Percentiles rank a stretch among this genome's conserved stretches.
Evolutionary conservation across 805 yeast species (phyloP).

Genomic region (Zygotorulaspora sp.): DNA sequence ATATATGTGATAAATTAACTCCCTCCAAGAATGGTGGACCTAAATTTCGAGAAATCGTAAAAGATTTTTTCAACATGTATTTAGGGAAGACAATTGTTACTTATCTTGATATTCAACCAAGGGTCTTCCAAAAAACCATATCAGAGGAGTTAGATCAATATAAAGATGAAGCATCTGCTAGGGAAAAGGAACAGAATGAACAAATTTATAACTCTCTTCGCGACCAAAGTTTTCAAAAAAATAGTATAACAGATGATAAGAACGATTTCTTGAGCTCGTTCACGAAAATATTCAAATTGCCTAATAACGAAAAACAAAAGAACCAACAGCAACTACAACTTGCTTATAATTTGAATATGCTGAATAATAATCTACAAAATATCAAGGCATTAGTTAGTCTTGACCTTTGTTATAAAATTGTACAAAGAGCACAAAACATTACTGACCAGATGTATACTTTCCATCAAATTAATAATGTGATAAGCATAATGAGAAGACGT

Average conservation of each 20-base stretch:
- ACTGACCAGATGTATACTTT: conserved; percentile 56
- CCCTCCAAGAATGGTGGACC: conserved; percentile 38
- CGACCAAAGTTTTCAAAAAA: conserved; percentile 32
- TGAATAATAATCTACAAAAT: conserved; percentile 69
- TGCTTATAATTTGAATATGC: conserved; percentile 74
- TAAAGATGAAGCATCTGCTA: conserved; percentile 26
- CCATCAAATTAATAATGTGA: conserved; percentile 32
- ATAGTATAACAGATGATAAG: conserved; percentile 34
- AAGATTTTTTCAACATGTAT: conserved; percentile 37
- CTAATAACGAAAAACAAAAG: conserved; percentile 24
- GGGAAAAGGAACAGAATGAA: conserved; percentile 41
- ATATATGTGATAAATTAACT: conserved; percentile 36
- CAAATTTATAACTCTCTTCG: conserved; percentile 39
- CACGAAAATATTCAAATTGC: conserved; percentile 53
- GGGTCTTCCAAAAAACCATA: conserved; percentile 30
- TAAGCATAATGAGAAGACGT: conserved; percentile 27
- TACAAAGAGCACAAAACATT: conserved; percentile 63
- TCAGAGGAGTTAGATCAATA: conserved; percentile 26
- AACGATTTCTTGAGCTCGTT: conserved; percentile 60
- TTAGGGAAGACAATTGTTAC: conserved; percentile 35
- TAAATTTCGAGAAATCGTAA: conserved; percentile 28
- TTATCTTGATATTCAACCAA: conserved; percentile 33
- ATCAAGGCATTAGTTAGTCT: conserved; percentile 74
- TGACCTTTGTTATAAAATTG: conserved; percentile 66
- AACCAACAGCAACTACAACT: conserved; percentile 45